phyloP scores from a whole-genome alignment of 441 rosid genomes.

The Erysimum pusillum region DNA sequence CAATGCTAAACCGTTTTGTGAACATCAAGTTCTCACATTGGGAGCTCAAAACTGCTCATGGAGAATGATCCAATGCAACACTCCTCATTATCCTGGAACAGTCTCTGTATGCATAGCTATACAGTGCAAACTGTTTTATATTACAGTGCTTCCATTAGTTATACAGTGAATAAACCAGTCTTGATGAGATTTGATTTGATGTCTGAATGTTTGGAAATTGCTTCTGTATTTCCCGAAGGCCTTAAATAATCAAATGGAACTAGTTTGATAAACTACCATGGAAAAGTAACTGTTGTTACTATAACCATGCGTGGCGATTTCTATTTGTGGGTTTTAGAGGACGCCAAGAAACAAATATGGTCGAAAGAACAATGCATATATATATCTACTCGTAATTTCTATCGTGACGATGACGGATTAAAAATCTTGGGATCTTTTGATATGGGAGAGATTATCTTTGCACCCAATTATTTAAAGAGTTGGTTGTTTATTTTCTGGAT shows the following conservation, averaged over 20 bases:
- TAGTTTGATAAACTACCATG: conserved; percentile 9
- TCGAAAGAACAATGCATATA: neutral
- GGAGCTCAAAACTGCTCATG: neutral
- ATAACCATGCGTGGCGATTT: neutral
- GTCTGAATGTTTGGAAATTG: conserved; percentile 4
- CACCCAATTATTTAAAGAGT: neutral
- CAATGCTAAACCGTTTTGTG: neutral
- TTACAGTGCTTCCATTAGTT: neutral
- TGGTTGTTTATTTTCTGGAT: conserved; percentile 9
- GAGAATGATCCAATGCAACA: neutral
- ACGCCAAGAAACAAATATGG: conserved; percentile 3
- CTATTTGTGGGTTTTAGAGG: neutral
- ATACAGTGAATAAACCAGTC: neutral
- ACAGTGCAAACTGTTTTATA: neutral
- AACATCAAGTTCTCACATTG: conserved; percentile 7
- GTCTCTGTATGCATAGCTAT: neutral
- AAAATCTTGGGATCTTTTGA: neutral
- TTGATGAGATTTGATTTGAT: conserved; percentile 9
- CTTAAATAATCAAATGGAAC: no score
- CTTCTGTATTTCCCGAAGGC: neutral
- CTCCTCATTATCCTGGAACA: neutral
- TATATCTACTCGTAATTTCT: neutral
- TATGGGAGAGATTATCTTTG: conserved; percentile 18
- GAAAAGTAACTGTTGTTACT: conserved; percentile 7
- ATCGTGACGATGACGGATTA: no score